Evolutionary conservation across 1,139 yeast species (phyloP).

Genomic region (Barnettozyma hawaiiensis): DNA sequence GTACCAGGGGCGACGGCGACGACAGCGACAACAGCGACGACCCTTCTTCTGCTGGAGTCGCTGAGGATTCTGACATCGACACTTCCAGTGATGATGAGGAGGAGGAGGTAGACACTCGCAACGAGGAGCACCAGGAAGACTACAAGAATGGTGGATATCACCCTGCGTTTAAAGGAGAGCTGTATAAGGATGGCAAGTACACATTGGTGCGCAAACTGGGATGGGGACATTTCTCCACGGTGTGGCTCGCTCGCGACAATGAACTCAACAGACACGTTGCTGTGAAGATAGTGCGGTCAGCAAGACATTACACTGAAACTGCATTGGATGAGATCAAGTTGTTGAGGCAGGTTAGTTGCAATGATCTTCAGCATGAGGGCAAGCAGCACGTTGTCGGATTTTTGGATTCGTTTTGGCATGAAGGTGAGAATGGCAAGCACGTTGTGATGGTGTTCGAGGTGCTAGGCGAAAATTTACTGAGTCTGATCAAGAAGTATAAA

Average conservation of each 20-base stretch:
- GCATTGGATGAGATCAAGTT: conserved; percentile 72
- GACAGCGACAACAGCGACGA: too few relatives aligned
- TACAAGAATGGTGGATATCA: conserved; percentile 76
- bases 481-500: conserved; percentile 54
- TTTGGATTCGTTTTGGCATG: conserved; percentile 60
- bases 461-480: conserved; percentile 69
- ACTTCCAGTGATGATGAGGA: conserved; percentile 14
- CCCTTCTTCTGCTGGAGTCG: too few relatives aligned
- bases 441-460: conserved; percentile 80
- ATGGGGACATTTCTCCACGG: conserved; percentile 81
- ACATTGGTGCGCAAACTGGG: conserved; percentile 65
- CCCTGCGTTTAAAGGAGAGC: conserved; percentile 69
- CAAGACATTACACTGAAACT: conserved; percentile 66
- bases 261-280: conserved; percentile 58
- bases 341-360: conserved; percentile 37
- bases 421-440: conserved; percentile 72
- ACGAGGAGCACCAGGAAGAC: conserved; percentile 64
- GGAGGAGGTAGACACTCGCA: conserved; percentile 36
- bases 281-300: conserved; percentile 69
- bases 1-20: too few relatives aligned
- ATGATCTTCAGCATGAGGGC: conserved; percentile 44
- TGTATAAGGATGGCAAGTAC: conserved; percentile 52
- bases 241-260: conserved; percentile 65
- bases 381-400: conserved; percentile 59
- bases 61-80: neutral